phyloP scores from a whole-genome alignment of 1,284 basidiomycete genomes.

The Leucoagaricus sp. region DNA sequence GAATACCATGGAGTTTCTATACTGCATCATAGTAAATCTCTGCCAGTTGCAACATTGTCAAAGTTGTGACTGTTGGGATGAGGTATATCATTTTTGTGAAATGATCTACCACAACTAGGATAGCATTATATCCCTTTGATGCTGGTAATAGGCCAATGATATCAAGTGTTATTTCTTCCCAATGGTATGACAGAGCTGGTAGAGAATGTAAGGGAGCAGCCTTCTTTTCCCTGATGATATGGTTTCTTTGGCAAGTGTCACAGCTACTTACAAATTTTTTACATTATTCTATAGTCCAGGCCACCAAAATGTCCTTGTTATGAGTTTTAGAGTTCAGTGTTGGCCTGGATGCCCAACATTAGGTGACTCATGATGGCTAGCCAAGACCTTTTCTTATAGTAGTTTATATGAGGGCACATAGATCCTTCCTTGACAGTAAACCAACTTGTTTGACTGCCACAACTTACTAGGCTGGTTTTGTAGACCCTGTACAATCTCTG shows the following conservation, averaged over 20 bases:
- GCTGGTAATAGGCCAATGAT: conserved; percentile 38
- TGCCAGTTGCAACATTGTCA: background rate
- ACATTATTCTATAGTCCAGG: conserved; percentile 33
- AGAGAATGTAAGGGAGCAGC: conserved; percentile 28
- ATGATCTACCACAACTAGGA: too few relatives aligned
- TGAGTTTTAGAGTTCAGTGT: conserved; percentile 36
- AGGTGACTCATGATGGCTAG: conserved; percentile 29
- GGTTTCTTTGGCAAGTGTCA: conserved; percentile 37
- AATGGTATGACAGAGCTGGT: conserved; percentile 25
- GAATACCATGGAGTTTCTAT: background rate
- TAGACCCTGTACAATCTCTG: too few relatives aligned
- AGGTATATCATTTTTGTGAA: background rate
- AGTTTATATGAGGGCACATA: background rate
- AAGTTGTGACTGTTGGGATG: background rate
- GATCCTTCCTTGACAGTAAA: background rate
- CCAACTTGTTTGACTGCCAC: background rate
- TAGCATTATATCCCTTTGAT: conserved; percentile 32
- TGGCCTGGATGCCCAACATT: conserved; percentile 42
- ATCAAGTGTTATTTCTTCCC: conserved; percentile 34
- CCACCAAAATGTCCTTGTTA: conserved; percentile 45
- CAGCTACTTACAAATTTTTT: conserved; percentile 39
- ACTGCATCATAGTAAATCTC: background rate
- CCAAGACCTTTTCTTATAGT: conserved; percentile 20
- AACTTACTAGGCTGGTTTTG: too few relatives aligned
- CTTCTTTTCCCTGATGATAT: conserved; percentile 24